Conservation (phyloP, 2,329 filamentous ascomycete genomes). For the Mycogone perniciosa region DNA sequence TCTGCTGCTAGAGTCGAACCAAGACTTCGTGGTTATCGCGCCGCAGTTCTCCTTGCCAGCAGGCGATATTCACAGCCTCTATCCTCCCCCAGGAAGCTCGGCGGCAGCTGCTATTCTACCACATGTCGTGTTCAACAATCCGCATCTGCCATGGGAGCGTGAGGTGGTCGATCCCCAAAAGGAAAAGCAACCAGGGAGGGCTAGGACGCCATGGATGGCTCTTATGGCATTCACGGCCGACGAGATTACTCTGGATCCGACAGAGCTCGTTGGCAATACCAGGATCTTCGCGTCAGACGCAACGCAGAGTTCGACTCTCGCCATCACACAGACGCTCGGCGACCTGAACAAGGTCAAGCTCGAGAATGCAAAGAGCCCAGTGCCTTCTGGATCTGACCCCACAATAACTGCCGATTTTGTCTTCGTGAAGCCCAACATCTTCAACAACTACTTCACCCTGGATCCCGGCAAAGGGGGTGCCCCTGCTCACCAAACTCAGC, state of each 20-base stretch:
- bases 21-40: not conserved
- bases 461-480: too few relatives aligned
- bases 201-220: slow-evolving; percentile 33
- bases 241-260: slow-evolving; percentile 24
- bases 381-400: too few relatives aligned
- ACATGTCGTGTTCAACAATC: slow-evolving; percentile 37
- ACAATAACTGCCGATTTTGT: not conserved
- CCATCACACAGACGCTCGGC: too few relatives aligned
- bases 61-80: not conserved
- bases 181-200: slow-evolving; percentile 4
- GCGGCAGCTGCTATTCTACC: slow-evolving; percentile 29
- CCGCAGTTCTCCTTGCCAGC: not conserved
- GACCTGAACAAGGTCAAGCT: too few relatives aligned
- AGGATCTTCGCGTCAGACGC: not conserved
- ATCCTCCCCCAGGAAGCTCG: slow-evolving; percentile 28
- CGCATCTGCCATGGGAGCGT: slow-evolving; percentile 36
- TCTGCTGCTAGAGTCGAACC: not conserved
- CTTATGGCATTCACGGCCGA: slow-evolving; percentile 23
- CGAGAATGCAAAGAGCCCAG: too few relatives aligned
- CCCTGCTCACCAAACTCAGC: not conserved
- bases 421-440: not conserved
- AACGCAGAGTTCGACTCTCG: not conserved
- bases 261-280: not conserved
- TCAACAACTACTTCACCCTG: not conserved
- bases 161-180: not conserved